Percentiles rank a stretch among this genome's conserved stretches.
Conservation (phyloP, 345 rosid species). For the Euphorbia lathyris region DNA sequence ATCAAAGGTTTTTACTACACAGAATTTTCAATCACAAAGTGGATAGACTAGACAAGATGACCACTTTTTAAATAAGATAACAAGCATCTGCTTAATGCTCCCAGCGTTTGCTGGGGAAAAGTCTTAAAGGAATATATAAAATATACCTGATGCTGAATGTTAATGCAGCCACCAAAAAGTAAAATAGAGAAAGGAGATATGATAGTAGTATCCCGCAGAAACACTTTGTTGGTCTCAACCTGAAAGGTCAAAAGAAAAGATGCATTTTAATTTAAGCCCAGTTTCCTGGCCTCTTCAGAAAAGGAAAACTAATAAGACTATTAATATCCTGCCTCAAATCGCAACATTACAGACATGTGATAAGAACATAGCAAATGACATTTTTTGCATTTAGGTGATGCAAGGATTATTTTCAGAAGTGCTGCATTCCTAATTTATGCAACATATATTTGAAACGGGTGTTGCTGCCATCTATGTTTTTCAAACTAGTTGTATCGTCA, state of each 20-base stretch:
- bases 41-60: background rate
- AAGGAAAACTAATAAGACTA: background rate
- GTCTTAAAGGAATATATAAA: background rate
- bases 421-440: background rate
- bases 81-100: background rate
- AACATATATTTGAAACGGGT: background rate
- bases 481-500: background rate
- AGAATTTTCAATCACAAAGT: background rate
- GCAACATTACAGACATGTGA: background rate
- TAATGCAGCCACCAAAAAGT: constrained; percentile 83
- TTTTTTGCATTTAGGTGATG: background rate
- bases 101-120: constrained; percentile 1
- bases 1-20: too few species aligned
- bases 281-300: background rate
- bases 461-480: background rate
- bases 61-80: background rate
- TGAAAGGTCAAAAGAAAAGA: constrained; percentile 27
- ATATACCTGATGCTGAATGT: constrained; percentile 81
- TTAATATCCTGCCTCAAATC: background rate
- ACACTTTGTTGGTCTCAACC: constrained; percentile 89
- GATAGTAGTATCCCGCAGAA: constrained; percentile 77
- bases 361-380: background rate
- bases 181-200: constrained; percentile 82
- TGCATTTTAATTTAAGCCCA: background rate
- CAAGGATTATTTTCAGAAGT: background rate